phyloP scores from a whole-genome alignment of 768 basidiomycete species.

The Chlorophyllum brunneum region DNA sequence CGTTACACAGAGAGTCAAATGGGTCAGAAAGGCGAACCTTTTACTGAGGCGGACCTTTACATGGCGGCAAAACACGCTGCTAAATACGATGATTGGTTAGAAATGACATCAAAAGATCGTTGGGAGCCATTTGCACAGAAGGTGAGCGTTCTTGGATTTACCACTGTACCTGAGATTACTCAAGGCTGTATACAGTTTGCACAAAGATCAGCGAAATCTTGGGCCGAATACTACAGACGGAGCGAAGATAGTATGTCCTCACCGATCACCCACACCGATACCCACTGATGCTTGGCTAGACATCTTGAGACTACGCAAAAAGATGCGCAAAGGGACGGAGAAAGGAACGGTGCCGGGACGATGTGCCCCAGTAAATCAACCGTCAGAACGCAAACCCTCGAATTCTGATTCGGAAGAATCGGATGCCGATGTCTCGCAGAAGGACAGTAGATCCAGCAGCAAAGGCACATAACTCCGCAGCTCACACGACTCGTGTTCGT shows the following conservation, averaged over 20 bases:
- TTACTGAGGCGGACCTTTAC: conserved; percentile 61
- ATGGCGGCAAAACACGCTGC: conserved; percentile 58
- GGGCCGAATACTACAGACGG: conserved; percentile 57
- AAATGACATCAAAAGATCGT: conserved; percentile 37
- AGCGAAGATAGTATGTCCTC: conserved; percentile 40
- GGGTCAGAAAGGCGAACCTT: conserved; percentile 46
- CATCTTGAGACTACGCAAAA: conserved; percentile 33
- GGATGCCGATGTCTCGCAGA: conserved; percentile 22
- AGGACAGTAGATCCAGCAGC: conserved; percentile 19
- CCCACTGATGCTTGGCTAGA: conserved; percentile 20
- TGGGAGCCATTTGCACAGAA: conserved; percentile 53
- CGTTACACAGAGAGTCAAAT: conserved; percentile 42
- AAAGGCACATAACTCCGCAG: background rate
- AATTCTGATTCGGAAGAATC: conserved; percentile 20
- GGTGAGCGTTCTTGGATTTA: conserved; percentile 28
- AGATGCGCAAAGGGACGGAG: conserved; percentile 28
- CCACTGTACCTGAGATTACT: background rate
- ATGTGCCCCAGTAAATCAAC: conserved; percentile 28
- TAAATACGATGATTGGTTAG: conserved; percentile 41
- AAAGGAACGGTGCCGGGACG: conserved; percentile 18
- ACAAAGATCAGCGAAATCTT: conserved; percentile 52
- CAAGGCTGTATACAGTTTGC: conserved; percentile 37
- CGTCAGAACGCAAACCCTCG: conserved; percentile 27
- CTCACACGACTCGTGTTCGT: background rate
- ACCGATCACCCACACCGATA: background rate